phyloP scores from a whole-genome alignment of 129 eudicot genomes.

The Flaveria brownii region DNA sequence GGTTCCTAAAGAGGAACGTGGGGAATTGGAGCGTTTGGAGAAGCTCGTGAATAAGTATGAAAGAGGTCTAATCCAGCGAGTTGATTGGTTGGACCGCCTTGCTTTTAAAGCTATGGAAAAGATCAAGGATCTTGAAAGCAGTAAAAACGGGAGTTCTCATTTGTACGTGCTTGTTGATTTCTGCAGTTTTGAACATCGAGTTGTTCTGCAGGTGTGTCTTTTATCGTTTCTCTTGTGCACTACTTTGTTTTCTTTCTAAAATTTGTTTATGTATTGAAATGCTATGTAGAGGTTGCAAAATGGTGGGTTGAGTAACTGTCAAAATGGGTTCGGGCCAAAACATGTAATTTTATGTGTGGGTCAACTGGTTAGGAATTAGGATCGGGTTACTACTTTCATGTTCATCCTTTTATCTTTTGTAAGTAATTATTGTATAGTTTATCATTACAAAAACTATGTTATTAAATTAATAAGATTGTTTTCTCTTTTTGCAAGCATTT shows the following conservation, averaged over 20 bases:
- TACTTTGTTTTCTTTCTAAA: neutral
- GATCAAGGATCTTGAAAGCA: slow-evolving; percentile 81
- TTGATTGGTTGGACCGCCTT: slow-evolving; percentile 96
- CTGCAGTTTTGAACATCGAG: slow-evolving; percentile 97
- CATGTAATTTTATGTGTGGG: neutral
- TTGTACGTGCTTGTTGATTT: slow-evolving; percentile 76
- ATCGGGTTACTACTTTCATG: neutral
- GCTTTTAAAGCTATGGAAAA: slow-evolving; percentile 88
- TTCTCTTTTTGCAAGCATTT: neutral
- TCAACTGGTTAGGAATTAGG: neutral
- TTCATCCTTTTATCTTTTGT: neutral
- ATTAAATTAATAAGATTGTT: neutral
- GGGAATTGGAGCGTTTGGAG: slow-evolving; percentile 91
- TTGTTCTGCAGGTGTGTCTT: slow-evolving; percentile 77
- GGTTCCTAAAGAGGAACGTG: slow-evolving; percentile 96
- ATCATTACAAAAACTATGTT: neutral
- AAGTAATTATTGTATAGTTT: neutral
- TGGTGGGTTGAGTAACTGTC: neutral
- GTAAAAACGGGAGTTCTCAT: slow-evolving; percentile 75
- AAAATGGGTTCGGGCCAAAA: neutral
- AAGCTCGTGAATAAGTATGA: slow-evolving; percentile 97
- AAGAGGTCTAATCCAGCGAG: slow-evolving; percentile 89
- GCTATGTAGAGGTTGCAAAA: neutral
- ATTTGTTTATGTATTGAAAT: neutral
- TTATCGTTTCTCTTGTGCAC: neutral